Evolutionary conservation across 2,329 filamentous ascomycete species (phyloP), one percentile per base, ranked within the genome.

Genomic region (Diaporthe vexans): DNA sequence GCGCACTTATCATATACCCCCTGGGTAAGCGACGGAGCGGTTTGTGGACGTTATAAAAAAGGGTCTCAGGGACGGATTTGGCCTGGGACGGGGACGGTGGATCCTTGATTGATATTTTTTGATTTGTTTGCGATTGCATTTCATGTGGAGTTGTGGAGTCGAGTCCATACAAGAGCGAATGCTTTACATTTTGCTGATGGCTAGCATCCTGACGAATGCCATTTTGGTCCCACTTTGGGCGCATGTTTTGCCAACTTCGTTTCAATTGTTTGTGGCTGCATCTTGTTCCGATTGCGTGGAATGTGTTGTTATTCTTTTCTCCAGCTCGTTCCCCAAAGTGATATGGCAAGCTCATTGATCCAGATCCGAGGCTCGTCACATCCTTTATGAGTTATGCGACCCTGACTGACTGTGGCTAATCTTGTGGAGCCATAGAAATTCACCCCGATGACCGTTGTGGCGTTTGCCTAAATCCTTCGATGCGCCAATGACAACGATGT

Each of bases 1-100:
- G 88, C 71, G 88, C 88, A 8, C 78, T 90, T 54, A 84, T 90
- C 71, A 85, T 90, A 24, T 90, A 90, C 78, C 88, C 88, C 0
- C 80, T 90, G 46, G 89, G 89, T 21, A 91, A 91, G 82, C 84
- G 88, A 76, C 84, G 89, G 73, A 91, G 89, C 76, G 89, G 88
- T 2, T 77, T 91, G 61, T 90, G 90, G 76, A 88, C 86, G 73
- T 90, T 90, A 74, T 89, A 80, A 51, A 51, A 51, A 46, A 43
- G 79, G 58, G 33, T n/a, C n/a, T 24, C 19, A 15, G 61, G 61
- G 19, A 65, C 0, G 40, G 43, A 15, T 26, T 61, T 11, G n/a
- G 8, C 15, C 9, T 15, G 26, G 43, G 13, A n/a, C 11, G 2
- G 26, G 46, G 9, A n/a, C 24, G 24, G 7, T 21, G 40, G 43